phyloP scores from a whole-genome alignment of 805 yeast genomes.

The Kodamaea neixiangensis region DNA sequence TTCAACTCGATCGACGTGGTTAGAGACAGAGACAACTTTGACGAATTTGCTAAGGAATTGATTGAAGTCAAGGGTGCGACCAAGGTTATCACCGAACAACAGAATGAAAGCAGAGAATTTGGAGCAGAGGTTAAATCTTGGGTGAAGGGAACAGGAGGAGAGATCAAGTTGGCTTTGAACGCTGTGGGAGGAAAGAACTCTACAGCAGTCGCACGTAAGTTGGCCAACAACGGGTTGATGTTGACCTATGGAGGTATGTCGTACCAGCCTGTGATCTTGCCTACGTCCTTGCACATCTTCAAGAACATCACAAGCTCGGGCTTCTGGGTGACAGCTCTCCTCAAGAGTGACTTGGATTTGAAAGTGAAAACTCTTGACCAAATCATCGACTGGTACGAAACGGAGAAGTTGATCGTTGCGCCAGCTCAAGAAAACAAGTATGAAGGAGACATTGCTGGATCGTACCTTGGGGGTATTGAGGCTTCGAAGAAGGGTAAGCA shows the following conservation, averaged over 20 bases:
- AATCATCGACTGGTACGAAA: conserved; percentile 44
- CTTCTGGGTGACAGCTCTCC: conserved; percentile 80
- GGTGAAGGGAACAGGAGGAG: conserved; percentile 48
- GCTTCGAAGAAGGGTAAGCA: conserved; percentile 43
- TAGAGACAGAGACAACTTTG: conserved; percentile 79
- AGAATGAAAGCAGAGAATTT: conserved; percentile 70
- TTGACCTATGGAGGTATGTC: conserved; percentile 98
- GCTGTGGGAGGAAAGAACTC: conserved; percentile 92
- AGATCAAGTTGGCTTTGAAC: conserved; percentile 78
- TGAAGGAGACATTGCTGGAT: conserved; percentile 19
- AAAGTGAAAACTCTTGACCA: conserved; percentile 37
- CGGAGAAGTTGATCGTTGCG: conserved; percentile 39
- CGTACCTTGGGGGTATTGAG: conserved; percentile 32
- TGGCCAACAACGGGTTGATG: conserved; percentile 71
- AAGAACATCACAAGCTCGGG: conserved; percentile 85
- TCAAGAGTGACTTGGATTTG: conserved; percentile 37
- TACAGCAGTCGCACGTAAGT: conserved; percentile 79
- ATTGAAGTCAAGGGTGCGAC: conserved; percentile 72
- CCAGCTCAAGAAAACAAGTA: conserved; percentile 33
- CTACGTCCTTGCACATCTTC: conserved; percentile 87
- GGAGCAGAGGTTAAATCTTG: conserved; percentile 58
- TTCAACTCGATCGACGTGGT: conserved; percentile 83
- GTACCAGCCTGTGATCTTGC: conserved; percentile 87
- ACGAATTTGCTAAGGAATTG: conserved; percentile 56
- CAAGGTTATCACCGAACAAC: conserved; percentile 85